These are phyloP conservation scores for Styphnolobium japonicum DNA, from an alignment of 306 rosid genomes.

Conservation along the genomic window DNA sequence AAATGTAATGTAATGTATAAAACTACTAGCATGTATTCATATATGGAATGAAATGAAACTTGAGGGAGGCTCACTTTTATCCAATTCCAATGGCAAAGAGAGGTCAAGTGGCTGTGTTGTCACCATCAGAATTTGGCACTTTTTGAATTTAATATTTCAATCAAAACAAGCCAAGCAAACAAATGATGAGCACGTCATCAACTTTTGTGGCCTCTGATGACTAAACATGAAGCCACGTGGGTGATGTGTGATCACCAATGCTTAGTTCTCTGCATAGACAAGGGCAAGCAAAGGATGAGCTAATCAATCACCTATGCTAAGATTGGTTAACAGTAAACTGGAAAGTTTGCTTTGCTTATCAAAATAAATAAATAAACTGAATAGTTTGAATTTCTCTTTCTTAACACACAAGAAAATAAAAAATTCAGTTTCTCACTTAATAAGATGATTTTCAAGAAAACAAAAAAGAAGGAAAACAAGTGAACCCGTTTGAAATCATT, in stretches of 20 bases:
- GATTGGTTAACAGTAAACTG: background rate
- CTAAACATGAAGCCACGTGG: background rate
- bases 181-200: background rate
- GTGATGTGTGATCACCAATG: background rate
- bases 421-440: no score
- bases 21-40: no score
- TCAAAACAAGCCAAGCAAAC: background rate
- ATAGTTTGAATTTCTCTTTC: no score
- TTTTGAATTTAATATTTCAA: background rate
- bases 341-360: no score
- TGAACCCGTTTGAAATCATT: no score
- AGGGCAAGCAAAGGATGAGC: background rate
- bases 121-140: background rate
- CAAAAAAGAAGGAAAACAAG: no score
- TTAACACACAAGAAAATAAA: no score
- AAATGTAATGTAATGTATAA: no score
- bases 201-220: background rate
- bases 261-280: constrained; percentile 1
- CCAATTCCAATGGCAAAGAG: background rate
- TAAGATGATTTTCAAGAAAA: no score
- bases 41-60: background rate
- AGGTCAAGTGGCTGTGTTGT: background rate
- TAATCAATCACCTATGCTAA: background rate
- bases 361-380: no score
- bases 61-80: constrained; percentile 22